Evolutionary conservation across 2,329 filamentous ascomycete genomes (phyloP).

Genomic region (Microsporum audouinii): DNA sequence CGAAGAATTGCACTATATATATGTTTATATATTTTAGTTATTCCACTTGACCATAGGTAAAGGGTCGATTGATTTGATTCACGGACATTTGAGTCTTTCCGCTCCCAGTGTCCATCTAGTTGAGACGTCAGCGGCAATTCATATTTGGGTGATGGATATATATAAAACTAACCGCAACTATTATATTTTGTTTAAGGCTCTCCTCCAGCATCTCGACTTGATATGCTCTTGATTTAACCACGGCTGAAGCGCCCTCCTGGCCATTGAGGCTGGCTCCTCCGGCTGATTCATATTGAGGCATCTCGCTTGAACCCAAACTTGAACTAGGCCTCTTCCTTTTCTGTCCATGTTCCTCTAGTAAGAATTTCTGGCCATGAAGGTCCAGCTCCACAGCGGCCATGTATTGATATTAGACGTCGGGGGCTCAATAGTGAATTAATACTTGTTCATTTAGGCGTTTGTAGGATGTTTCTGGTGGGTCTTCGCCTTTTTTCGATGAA

Average conservation of each 20-base stretch:
- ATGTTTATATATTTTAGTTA: background rate
- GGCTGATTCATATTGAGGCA: background rate
- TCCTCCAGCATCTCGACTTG: slow-evolving; percentile 65
- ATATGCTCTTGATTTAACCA: slow-evolving; percentile 43
- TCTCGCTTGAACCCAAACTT: background rate
- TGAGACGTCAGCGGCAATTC: background rate
- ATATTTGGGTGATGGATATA: background rate
- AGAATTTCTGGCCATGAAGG: background rate
- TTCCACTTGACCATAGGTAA: background rate
- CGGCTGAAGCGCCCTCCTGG: background rate
- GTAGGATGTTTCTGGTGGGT: background rate
- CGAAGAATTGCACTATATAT: slow-evolving; percentile 51
- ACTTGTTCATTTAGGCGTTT: background rate
- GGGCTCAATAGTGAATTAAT: background rate
- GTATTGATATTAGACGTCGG: background rate
- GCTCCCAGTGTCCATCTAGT: slow-evolving; percentile 66
- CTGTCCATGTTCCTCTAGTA: background rate
- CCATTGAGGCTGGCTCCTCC: background rate
- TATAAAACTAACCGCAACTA: slow-evolving; percentile 49
- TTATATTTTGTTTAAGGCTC: slow-evolving; percentile 57
- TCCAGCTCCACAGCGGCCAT: background rate
- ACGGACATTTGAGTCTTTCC: slow-evolving; percentile 67
- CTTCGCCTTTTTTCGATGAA: background rate
- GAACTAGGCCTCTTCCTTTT: background rate
- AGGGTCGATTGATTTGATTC: background rate